Conservation (phyloP, 331 rosid genomes). For the Quercus tomentella region DNA sequence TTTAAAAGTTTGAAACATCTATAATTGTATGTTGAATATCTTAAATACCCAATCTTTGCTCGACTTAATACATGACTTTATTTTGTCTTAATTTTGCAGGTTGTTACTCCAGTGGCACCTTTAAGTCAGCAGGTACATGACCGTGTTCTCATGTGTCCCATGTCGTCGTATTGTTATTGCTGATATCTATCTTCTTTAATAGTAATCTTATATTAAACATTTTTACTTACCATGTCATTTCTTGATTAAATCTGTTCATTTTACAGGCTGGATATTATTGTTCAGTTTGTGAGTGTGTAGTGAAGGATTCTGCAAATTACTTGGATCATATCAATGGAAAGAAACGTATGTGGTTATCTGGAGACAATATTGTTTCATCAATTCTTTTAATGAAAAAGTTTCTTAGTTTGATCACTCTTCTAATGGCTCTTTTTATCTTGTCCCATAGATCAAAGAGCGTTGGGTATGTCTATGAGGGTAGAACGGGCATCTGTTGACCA, state of each 20-base stretch:
- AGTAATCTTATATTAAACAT: background rate
- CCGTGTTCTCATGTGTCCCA: background rate
- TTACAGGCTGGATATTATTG: conserved; percentile 95
- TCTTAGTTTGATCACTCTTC: conserved; percentile 5
- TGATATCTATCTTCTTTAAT: background rate
- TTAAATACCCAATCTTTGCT: background rate
- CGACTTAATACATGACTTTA: background rate
- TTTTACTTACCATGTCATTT: background rate
- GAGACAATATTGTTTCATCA: background rate
- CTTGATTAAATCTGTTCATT: conserved; percentile 3
- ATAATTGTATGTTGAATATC: background rate
- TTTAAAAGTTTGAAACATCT: background rate
- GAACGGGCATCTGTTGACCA: conserved; percentile 90
- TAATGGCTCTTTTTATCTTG: conserved; percentile 17
- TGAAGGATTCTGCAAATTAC: conserved; percentile 96
- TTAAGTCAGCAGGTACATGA: conserved; percentile 87
- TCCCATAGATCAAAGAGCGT: conserved; percentile 81
- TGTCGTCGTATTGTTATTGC: background rate
- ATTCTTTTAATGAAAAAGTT: background rate
- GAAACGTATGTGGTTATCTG: conserved; percentile 66
- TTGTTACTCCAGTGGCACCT: conserved; percentile 98
- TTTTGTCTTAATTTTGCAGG: conserved; percentile 46
- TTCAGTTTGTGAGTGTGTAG: conserved; percentile 96
- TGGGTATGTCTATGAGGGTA: conserved; percentile 99
- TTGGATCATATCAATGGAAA: conserved; percentile 99